These are phyloP conservation scores for Rhynchospora pubera DNA, from an alignment of 176 grass and related monocot species.

Conservation along the genomic window DNA sequence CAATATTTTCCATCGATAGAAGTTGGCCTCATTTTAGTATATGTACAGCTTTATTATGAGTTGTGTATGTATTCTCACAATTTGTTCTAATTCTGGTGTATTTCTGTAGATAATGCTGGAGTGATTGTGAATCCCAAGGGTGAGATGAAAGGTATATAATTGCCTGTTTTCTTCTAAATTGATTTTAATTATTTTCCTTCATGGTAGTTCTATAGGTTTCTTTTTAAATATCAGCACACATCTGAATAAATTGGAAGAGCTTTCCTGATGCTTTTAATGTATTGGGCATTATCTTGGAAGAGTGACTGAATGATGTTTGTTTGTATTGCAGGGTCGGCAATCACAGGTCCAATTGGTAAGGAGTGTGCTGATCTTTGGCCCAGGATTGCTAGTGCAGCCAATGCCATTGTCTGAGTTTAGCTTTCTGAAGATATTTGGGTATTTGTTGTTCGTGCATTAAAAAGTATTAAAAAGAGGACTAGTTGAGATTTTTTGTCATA, in stretches of 20 bases:
- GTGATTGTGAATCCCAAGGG: slow-evolving; percentile 34
- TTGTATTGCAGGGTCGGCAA: slow-evolving; percentile 17
- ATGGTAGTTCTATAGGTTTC: no score
- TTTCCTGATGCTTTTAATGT: not conserved
- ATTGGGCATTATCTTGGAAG: not conserved
- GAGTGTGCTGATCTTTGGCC: slow-evolving; percentile 34
- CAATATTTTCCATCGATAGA: not conserved
- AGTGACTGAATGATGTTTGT: not conserved
- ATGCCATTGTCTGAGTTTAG: slow-evolving; percentile 24
- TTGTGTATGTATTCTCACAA: not conserved
- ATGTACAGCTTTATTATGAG: not conserved
- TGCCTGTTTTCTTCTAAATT: not conserved
- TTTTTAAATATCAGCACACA: no score
- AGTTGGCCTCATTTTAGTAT: not conserved
- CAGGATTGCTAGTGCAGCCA: slow-evolving; percentile 30
- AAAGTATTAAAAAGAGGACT: no score
- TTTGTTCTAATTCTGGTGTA: not conserved
- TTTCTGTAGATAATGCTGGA: slow-evolving; percentile 29
- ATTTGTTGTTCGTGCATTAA: not conserved
- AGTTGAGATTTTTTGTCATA: slow-evolving; percentile 2
- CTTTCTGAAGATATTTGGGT: not conserved
- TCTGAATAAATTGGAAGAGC: not conserved
- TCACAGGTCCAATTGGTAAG: slow-evolving; percentile 29
- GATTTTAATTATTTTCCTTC: not conserved
- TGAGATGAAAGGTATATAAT: slow-evolving; percentile 27